Base-by-base conservation (phyloP, 129 eudicot genomes). In the Apium graveolens region DNA sequence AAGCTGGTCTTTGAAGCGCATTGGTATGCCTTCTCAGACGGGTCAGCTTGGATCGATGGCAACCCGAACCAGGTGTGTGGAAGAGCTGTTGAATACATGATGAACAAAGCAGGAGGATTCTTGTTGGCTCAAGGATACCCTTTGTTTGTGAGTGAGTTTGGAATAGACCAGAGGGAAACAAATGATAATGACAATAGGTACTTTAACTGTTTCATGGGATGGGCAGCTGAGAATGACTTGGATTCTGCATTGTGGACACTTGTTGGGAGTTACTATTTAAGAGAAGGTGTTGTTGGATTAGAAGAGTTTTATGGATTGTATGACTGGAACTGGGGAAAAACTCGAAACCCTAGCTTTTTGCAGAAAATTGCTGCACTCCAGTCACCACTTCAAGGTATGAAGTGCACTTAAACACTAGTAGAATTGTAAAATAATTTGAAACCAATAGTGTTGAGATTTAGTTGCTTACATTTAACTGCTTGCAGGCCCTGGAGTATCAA, bases 221-320 rank as follows among this genome's bases (percentile, higher is more conserved):
- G 89, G 91, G 93, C 91, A 29, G 93, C 96, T 76, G 91, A 91
- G 65, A 55, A 81, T 80, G 99, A 96, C 77, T 84, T 92, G 78
- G 99, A 96, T 74, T 92, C 96, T 92, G 97, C 99, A 20, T 48
- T 86, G 35, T 96, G 97, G 99, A 86, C 96, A 53, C 85, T 96
- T 34, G 86, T 74, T 46, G 99, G 99, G 27, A 96, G 96, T 82
- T 92, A 96, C 35, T 92, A 92, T 73, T 82, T 85, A 29, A 88
- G 97, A 76, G 86, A 96, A 86, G 99, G 99, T 62, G 88, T 87
- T 1, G 78, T 85, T 79, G 97, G 96, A n/a, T 20, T 78, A 76
- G 89, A 88, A 68, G 99, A 96, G 84, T 79, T 76, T 72, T 96
- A 96, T 88, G 98, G 98, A 35, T 34, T 86, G 77, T 83, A 85